Base-by-base conservation (phyloP, 805 yeast species). In the Hanseniaspora taiwanica region DNA sequence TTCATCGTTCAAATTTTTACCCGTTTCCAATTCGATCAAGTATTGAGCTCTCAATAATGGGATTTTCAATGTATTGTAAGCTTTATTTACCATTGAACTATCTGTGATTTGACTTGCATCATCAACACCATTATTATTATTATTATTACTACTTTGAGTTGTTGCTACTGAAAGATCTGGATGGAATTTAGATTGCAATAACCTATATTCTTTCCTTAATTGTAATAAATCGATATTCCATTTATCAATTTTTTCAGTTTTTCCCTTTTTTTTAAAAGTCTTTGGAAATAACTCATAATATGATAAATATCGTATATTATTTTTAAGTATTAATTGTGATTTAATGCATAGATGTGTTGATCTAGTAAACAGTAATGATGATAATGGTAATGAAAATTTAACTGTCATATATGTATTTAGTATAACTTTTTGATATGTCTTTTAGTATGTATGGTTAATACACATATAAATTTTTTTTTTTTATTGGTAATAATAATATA, bases 21-120 rank as follows among this genome's bases (percentile, higher is more conserved):
- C 70, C 6, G 69, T 58, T 6, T 63, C 54, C 14, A 56, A 38
- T 13, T 63, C 55, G 10, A 81, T 52, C 16, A 78, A 44, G 48
- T 81, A 74, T 50, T 76, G 78, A 0, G 89, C 74, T 45, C 97
- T 66, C 2, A 63, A 59, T 44, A 87, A 65, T 2, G 96, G 95
- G 43, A 75, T 72, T 19, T 66, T 65, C 41, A 89, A 58, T 2
- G 81, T 75, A 18, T 78, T 64, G 58, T 84, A 89, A 1, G 95
- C 97, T 37, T 69, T 72, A 53, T 89, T 86, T 25, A 91, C 62
- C 17, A 70, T 51, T 1, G 86, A 69, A 4, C 81, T 52, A 31
- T 54, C 55, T 27, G 51, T 16, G 18, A 4, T 21, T 23, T 37
- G 35, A n/a, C 34, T 37, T 18, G 13, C 29, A 2, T 29, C 7